Percentiles rank a stretch among this genome's conserved stretches.
These are phyloP conservation scores for Elsinoe necatrix DNA, from an alignment of 2,329 filamentous ascomycete genomes.

Conservation along the genomic window DNA sequence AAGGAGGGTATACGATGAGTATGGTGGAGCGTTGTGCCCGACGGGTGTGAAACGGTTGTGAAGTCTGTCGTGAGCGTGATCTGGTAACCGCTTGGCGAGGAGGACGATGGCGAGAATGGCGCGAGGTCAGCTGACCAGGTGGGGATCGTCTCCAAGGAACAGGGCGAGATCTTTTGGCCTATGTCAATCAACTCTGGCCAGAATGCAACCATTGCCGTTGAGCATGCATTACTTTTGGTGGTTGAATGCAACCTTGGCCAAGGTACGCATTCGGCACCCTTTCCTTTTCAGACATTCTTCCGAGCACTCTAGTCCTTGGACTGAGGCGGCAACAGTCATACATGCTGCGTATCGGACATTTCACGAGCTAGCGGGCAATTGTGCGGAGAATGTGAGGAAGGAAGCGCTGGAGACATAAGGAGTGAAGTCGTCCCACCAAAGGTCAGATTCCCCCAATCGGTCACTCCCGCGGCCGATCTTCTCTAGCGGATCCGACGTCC, in stretches of 20 bases:
- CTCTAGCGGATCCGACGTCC: not conserved
- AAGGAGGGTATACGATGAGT: not conserved
- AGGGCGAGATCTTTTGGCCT: not conserved
- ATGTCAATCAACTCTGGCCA: not conserved
- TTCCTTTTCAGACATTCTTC: not conserved
- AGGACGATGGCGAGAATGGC: not conserved
- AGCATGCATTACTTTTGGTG: not conserved
- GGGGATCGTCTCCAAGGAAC: not conserved
- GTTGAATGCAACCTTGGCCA: not conserved
- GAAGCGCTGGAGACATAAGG: not conserved
- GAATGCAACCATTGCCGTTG: not conserved
- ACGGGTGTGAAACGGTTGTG: conserved; percentile 1
- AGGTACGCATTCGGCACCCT: not conserved
- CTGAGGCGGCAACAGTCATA: not conserved
- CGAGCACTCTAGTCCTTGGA: not conserved
- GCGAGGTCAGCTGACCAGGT: not conserved
- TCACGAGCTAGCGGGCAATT: not conserved
- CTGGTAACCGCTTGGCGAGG: not conserved
- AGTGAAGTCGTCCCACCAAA: conserved; percentile 2
- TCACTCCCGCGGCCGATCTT: not conserved
- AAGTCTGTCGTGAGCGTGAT: conserved; percentile 6
- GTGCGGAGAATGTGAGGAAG: not conserved
- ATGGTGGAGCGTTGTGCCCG: not conserved
- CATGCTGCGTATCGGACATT: not conserved
- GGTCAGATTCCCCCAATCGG: conserved; percentile 5